Conservation (phyloP, 495 filamentous ascomycete genomes). For the Penicillium manginii region DNA sequence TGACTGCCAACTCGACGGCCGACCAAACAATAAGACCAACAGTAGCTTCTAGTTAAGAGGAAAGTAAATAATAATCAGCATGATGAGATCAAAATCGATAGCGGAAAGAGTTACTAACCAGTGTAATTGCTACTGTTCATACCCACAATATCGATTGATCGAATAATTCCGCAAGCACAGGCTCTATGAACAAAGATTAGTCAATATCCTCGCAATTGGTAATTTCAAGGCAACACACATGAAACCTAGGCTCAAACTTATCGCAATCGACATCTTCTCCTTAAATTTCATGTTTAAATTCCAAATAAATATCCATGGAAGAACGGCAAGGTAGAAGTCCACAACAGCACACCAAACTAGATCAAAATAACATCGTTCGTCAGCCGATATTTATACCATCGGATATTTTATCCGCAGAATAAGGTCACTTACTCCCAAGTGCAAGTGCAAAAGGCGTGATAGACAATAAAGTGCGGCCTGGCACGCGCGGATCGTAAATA, state of each 20-base stretch:
- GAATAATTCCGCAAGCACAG: slow-evolving; percentile 23
- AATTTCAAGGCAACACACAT: slow-evolving; percentile 9
- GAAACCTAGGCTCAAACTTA: slow-evolving; percentile 28
- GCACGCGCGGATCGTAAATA: slow-evolving; percentile 25
- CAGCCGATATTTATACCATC: background rate
- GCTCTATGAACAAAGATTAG: slow-evolving; percentile 13
- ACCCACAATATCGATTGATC: slow-evolving; percentile 23
- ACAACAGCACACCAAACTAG: slow-evolving; percentile 28
- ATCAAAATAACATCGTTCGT: background rate
- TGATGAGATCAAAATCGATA: background rate
- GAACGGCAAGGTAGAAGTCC: slow-evolving; percentile 28
- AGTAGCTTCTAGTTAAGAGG: slow-evolving; percentile 17
- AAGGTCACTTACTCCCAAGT: slow-evolving; percentile 14
- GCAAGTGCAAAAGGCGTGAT: slow-evolving; percentile 23
- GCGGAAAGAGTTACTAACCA: slow-evolving; percentile 1
- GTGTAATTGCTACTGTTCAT: slow-evolving; percentile 26
- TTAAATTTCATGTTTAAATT: slow-evolving; percentile 29
- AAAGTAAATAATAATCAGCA: background rate
- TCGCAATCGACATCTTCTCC: slow-evolving; percentile 29
- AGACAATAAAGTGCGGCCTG: slow-evolving; percentile 14
- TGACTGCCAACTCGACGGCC: slow-evolving; percentile 25
- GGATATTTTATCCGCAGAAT: background rate
- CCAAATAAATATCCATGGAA: slow-evolving; percentile 32
- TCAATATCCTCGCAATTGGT: background rate
- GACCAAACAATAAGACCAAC: slow-evolving; percentile 26